A percentile compares a stretch with the other conserved stretches of the same genome.
phyloP scores from a whole-genome alignment of 345 rosid species.

The Citrus mangshanensis region DNA sequence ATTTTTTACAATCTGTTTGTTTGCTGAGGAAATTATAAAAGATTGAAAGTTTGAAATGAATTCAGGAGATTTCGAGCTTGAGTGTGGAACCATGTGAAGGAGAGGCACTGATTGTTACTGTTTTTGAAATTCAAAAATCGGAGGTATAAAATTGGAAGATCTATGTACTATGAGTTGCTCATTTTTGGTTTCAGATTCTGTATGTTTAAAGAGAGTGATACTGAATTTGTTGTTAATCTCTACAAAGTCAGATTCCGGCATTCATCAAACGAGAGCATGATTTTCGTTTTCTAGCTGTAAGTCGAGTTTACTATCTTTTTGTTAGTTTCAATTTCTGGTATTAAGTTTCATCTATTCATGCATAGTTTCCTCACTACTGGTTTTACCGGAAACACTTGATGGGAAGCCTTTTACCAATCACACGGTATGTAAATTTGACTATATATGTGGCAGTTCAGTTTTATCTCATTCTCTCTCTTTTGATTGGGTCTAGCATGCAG shows the following conservation, averaged over 20 bases:
- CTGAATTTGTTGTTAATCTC: neutral
- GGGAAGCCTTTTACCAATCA: constrained; percentile 55
- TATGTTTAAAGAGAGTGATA: neutral
- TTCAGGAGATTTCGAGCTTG: constrained; percentile 87
- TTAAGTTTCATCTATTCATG: neutral
- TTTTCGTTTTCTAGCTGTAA: constrained; percentile 82
- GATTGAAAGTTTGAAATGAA: constrained; percentile 4
- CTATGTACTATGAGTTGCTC: neutral
- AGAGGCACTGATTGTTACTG: constrained; percentile 68
- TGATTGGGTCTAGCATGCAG: constrained; percentile 34
- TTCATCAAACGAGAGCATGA: constrained; percentile 82
- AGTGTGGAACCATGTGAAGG: constrained; percentile 80
- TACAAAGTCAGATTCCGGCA: constrained; percentile 64
- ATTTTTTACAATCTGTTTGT: neutral
- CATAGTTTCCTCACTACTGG: constrained; percentile 35
- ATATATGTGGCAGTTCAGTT: neutral
- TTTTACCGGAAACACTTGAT: constrained; percentile 61
- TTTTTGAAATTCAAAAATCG: constrained; percentile 65
- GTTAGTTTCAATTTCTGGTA: neutral
- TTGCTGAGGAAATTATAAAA: neutral
- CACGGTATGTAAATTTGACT: constrained; percentile 48
- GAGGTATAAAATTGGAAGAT: constrained; percentile 45
- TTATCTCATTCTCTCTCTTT: neutral
- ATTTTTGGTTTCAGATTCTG: neutral
- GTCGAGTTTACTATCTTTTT: constrained; percentile 20